Conservation (phyloP, 2,329 filamentous ascomycete genomes). For the Pochonia chlamydosporia region DNA sequence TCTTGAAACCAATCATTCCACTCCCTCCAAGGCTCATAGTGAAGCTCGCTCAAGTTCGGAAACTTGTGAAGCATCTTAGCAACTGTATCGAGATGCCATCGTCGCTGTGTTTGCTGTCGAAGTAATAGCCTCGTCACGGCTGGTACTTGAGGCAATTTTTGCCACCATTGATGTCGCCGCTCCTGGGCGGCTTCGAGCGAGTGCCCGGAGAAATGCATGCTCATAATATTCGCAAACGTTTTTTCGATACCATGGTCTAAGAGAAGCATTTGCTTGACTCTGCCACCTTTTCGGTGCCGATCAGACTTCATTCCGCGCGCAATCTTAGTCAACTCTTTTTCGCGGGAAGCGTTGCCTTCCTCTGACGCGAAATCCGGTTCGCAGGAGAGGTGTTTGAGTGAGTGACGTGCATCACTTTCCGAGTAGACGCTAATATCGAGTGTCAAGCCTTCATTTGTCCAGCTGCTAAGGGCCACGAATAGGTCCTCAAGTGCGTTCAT, state of each 20-base stretch:
- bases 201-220: conserved; percentile 20
- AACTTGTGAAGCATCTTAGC: conserved; percentile 27
- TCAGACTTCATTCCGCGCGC: conserved; percentile 12
- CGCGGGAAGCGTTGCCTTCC: no score
- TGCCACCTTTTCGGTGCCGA: no score
- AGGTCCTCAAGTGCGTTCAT: conserved; percentile 22
- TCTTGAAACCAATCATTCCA: conserved; percentile 13
- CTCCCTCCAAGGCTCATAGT: conserved; percentile 33
- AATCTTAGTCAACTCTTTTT: no score
- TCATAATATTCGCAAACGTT: conserved; percentile 24
- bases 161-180: conserved; percentile 26
- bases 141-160: conserved; percentile 25
- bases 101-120: conserved; percentile 30
- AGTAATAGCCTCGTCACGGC: conserved; percentile 26
- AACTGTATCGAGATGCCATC: conserved; percentile 26
- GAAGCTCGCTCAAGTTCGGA: conserved; percentile 29
- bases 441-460: conserved; percentile 23
- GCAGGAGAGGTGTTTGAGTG: conserved; percentile 27
- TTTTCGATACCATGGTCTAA: conserved; percentile 10
- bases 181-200: no score
- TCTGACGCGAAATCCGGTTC: conserved; percentile 16
- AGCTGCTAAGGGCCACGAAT: conserved; percentile 24
- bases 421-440: conserved; percentile 34
- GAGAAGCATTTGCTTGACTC: no score
- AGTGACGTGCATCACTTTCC: conserved; percentile 27